These are phyloP conservation scores for Sesbania bispinosa DNA, from an alignment of 306 rosid genomes.

Conservation along the genomic window DNA sequence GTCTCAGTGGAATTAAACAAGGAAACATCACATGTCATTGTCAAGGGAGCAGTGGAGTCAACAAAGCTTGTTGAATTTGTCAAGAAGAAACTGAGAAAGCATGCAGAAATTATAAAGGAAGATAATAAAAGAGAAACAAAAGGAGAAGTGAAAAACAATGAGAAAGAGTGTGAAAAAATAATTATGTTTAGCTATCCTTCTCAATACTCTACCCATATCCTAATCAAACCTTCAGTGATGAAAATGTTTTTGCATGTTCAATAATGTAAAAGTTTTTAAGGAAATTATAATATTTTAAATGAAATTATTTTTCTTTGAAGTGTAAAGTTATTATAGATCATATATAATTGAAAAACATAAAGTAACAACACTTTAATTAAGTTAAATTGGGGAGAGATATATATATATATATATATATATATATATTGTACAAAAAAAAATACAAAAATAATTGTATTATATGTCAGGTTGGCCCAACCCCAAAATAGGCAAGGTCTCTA, in stretches of 20 bases:
- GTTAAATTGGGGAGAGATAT: no score
- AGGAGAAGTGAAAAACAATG: not conserved
- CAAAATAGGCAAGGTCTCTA: no score
- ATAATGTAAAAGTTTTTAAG: conserved; percentile 43
- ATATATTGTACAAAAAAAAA: no score
- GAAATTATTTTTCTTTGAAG: not conserved
- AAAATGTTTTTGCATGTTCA: conserved; percentile 69
- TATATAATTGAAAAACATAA: no score
- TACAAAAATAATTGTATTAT: no score
- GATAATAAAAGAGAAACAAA: not conserved
- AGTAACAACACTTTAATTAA: no score
- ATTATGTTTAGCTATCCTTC: conserved; percentile 43
- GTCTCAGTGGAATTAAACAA: conserved; percentile 44
- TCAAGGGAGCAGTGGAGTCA: conserved; percentile 56
- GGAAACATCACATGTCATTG: conserved; percentile 52
- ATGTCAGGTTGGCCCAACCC: no score
- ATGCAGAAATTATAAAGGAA: conserved; percentile 49
- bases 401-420: no score
- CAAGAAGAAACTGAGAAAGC: conserved; percentile 51
- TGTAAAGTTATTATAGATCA: no score
- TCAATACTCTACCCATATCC: conserved; percentile 54
- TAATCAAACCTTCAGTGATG: conserved; percentile 59
- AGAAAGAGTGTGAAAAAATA: not conserved
- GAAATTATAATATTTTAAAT: not conserved
- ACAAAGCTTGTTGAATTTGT: conserved; percentile 35